Conservation (phyloP, 495 filamentous ascomycete genomes). For the Hypoxylon perforatum region DNA sequence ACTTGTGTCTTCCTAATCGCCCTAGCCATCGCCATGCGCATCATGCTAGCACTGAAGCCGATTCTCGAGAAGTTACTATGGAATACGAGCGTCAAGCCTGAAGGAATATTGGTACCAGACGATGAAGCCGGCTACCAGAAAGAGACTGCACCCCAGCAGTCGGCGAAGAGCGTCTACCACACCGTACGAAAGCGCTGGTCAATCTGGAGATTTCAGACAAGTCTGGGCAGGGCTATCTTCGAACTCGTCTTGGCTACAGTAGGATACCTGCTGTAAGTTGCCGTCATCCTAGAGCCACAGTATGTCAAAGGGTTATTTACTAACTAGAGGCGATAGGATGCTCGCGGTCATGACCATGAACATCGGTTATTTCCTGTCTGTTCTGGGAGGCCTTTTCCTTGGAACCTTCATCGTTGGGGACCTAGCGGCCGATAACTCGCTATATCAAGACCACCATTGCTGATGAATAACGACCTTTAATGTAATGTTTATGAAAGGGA, state of each 20-base stretch:
- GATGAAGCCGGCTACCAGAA: conserved; percentile 22
- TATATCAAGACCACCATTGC: conserved; percentile 34
- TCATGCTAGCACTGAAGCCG: conserved; percentile 68
- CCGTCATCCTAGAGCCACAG: background rate
- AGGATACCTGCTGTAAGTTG: conserved; percentile 80
- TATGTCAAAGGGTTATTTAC: background rate
- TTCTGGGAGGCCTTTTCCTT: conserved; percentile 77
- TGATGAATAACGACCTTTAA: background rate
- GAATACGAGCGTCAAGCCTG: conserved; percentile 65
- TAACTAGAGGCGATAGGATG: conserved; percentile 67
- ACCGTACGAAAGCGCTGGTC: conserved; percentile 18
- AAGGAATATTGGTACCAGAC: conserved; percentile 19
- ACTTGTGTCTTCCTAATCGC: conserved; percentile 81
- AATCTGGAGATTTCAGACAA: conserved; percentile 18
- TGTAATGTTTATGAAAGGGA: too few species aligned
- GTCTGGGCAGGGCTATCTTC: conserved; percentile 45
- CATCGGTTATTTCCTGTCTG: conserved; percentile 83
- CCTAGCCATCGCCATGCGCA: conserved; percentile 71
- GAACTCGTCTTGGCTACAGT: conserved; percentile 71
- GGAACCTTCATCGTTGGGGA: conserved; percentile 75
- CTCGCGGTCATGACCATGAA: conserved; percentile 91
- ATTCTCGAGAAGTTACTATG: conserved; percentile 77
- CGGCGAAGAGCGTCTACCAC: conserved; percentile 1
- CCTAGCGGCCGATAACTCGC: conserved; percentile 27
- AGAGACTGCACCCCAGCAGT: background rate